phyloP scores from a whole-genome alignment of 2,329 filamentous ascomycete species.

The Fusarium tanahbumbuense region DNA sequence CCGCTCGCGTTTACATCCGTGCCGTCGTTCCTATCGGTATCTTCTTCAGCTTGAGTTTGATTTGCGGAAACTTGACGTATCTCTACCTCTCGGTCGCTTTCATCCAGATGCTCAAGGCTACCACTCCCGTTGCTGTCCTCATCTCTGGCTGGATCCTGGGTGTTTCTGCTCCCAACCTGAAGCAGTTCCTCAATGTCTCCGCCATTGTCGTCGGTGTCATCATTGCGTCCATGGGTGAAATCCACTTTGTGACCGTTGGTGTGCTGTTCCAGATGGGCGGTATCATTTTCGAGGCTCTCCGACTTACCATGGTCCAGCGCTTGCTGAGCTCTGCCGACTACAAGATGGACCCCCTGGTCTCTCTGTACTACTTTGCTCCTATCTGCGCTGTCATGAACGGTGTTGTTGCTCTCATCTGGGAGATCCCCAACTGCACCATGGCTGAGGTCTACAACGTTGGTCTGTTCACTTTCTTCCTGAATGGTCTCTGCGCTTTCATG shows the following conservation, averaged over 20 bases:
- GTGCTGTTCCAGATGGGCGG: constrained; percentile 83
- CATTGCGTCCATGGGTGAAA: constrained; percentile 94
- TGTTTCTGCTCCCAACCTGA: constrained; percentile 84
- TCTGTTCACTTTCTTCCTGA: constrained; percentile 76
- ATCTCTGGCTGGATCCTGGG: constrained; percentile 90
- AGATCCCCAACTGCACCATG: constrained; percentile 76
- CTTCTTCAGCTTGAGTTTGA: constrained; percentile 95
- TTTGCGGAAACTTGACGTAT: constrained; percentile 96
- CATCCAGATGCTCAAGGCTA: constrained; percentile 99
- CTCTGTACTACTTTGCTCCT: constrained; percentile 90
- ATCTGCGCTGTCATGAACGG: constrained; percentile 87
- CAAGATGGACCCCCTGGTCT: constrained; percentile 93
- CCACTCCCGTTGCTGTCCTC: constrained; percentile 92
- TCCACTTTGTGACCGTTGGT: constrained; percentile 86
- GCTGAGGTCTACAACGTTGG: constrained; percentile 79
- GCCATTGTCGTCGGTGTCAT: constrained; percentile 95
- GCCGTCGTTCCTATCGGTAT: constrained; percentile 95
- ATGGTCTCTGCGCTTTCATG: constrained; percentile 82
- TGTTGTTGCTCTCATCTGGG: constrained; percentile 76
- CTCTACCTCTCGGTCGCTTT: constrained; percentile 95
- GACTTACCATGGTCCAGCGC: constrained; percentile 86
- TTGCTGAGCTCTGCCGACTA: constrained; percentile 84
- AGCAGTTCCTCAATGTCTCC: constrained; percentile 91
- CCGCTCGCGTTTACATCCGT: constrained; percentile 88
- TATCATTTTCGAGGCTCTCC: constrained; percentile 83